Evolutionary conservation across 108 stramenopile species (phyloP), one percentile per base, ranked within the genome.

Genomic region (Aurantiochytrium sp.): DNA sequence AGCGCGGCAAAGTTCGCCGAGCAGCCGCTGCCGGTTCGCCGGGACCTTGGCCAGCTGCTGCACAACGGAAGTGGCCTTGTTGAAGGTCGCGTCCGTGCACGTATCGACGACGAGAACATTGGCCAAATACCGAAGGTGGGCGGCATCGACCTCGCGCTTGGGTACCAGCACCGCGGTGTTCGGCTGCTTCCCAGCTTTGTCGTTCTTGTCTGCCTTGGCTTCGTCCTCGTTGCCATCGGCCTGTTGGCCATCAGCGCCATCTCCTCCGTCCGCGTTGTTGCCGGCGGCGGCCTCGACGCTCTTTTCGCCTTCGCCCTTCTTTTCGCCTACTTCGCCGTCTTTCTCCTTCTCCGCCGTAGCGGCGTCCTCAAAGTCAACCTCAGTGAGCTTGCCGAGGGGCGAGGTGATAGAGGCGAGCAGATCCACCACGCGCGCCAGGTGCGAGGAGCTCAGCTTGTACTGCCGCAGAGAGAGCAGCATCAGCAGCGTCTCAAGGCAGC

Each of bases 391-490:
- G 45, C 42, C 17, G 19, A 81, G 73, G 12, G 73, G 73, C 10
- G 73, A 81, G 6, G 30, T 30, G n/a, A 48, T 3, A 12, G 21
- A 12, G 39, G 73, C 73, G 10, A 81, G 73, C 45, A 81, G 45
- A 24, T 81, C 73, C 50, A 81, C 45, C 42, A 81, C 73, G 24
- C 73, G 42, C 0, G 36, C 32, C 21, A 81, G 73, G 24, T 81
- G 73, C 6, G 73, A 41, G 19, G 73, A 81, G 45, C 73, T 81
- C n/a, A 81, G 39, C n/a, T 48, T 81, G 45, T 81, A 81, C 30
- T 81, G 42, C 12, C 73, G 73, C 73, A 81, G 12, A 12, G 73
- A 41, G 36, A 81, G 73, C 21, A 81, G 73, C 21, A 24, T 27
- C 6, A 41, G 45, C 39, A 81, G 39, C 0, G n/a, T 48, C 73